Base-by-base conservation (phyloP, 768 basidiomycete genomes). In the Steccherinum ochraceum region DNA sequence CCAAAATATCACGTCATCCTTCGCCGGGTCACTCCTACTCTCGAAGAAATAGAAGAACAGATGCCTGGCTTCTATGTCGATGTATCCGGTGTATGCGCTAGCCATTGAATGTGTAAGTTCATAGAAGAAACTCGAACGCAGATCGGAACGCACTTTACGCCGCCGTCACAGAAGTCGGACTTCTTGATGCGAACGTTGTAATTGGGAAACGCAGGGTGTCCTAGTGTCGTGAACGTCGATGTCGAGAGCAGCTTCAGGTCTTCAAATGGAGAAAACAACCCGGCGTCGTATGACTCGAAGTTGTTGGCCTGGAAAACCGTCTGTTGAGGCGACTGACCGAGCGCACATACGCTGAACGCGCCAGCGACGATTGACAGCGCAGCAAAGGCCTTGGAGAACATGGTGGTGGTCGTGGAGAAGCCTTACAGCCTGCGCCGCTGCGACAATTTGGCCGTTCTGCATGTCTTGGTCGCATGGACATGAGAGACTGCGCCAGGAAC, bases 71-170 rank as follows among this genome's bases (percentile, higher is more conserved):
- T 79, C 71, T 42, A 84, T 72, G 51, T 87, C 84, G 50, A 88
- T 82, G 56, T 88, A 87, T 3, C 85, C 85, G 0, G 85, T 83
- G 61, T 84, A 86, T 0, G 76, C 68, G 12, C 82, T 85, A 35
- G 7, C 10, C 7, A 43, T n/a, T n/a, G n/a, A 19, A 18, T 11
- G 7, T 5, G 19, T n/a, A 5, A n/a, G 41, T 43, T 18, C 21
- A 23, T 18, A n/a, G n/a, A n/a, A n/a, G n/a, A n/a, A 18, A 43
- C 10, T 10, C 7, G 7, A n/a, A 43, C 10, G 5, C n/a, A n/a
- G 21, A n/a, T n/a, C 18, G 41, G 18, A 49, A 52, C 60, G 19
- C 21, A 79, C 78, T 72, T 74, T 35, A 80, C 80, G 12, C 78
- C 80, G 10, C 76, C 73, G 57, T 83, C 80, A 55, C 81, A 83